Evolutionary conservation across 164 flowering plant species (phyloP), one percentile per base, ranked within the genome.

Genomic region (Vitis rotundifolia): DNA sequence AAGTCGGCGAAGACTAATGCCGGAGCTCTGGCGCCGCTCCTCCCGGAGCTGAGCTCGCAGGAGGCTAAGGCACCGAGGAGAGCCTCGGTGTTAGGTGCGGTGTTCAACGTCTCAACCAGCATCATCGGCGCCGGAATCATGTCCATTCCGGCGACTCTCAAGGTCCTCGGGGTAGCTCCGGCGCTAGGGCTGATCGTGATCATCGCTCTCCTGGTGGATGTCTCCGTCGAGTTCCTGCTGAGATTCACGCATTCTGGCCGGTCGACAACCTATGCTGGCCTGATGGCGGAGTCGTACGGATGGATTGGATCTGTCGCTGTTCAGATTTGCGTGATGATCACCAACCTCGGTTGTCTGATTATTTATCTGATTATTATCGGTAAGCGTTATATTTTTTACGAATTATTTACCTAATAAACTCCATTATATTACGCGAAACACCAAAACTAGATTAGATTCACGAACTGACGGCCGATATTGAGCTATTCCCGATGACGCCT

Each of bases 111-210:
- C 18, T 84, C 99, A 1, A 93, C 99, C 8, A 92, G 89, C 79
- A 91, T 92, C 52, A 83, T 96, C 54, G 99, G 99, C 1, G 99
- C 99, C 11, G 98, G 98, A 28, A 91, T 94, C 56, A 95, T 95
- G 99, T 91, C 99, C 5, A 87, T 95, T 55, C 99, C 99, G 55
- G 98, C 95, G 2, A 88, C 97, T 1, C 72, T 93, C 6, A 93
- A 93, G 79, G 94, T 93, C 8, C 70, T 96, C 12, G 99, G 99
- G 0, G 84, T 91, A 0, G 12, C 85, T 10, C 98, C 98, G 13
- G 93, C 95, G 12, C 62, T 92, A 11, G 13, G 72, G 4, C 75
- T 92, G 22, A 89, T 93, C 26, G 48, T 86, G 55, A 11, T 77
- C 56, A 71, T 96, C 22, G 97, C 88, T 2, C 52, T 84, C 61